Evolutionary conservation across 306 rosid species (phyloP).

Genomic region (Chamaecrista fasciculata): DNA sequence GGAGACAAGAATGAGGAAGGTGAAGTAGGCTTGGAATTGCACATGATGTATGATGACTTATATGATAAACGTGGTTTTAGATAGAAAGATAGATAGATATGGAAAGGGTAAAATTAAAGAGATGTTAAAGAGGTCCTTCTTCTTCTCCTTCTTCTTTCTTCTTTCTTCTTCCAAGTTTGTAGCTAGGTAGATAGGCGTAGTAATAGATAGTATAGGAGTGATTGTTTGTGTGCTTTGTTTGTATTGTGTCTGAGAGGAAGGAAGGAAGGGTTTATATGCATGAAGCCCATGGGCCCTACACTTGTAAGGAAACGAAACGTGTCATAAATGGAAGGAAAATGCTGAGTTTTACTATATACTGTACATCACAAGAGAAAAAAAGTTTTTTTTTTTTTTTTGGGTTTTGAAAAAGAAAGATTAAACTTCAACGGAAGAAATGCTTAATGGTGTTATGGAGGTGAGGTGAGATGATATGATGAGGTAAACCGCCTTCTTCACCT

Average conservation of each 20-base stretch:
- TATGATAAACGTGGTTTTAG: background rate
- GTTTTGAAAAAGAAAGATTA: constrained; percentile 8
- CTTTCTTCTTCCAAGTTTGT: constrained; percentile 1
- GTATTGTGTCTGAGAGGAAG: constrained; percentile 31
- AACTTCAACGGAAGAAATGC: constrained; percentile 35
- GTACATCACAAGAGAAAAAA: background rate
- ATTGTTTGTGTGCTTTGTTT: constrained; percentile 26
- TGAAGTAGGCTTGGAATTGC: constrained; percentile 59
- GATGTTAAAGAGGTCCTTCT: background rate
- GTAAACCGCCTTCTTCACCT: constrained; percentile 34
- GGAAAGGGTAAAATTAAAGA: too few relatives aligned
- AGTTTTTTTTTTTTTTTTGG: too few relatives aligned
- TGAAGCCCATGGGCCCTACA: constrained; percentile 42
- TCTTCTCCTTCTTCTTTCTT: too few relatives aligned
- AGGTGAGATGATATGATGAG: too few relatives aligned
- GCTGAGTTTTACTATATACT: too few relatives aligned
- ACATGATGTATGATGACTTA: constrained; percentile 35
- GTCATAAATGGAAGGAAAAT: constrained; percentile 39
- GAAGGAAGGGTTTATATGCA: constrained; percentile 52
- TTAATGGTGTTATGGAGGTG: constrained; percentile 10
- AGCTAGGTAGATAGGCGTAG: background rate
- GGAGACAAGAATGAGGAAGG: constrained; percentile 46
- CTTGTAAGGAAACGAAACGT: constrained; percentile 30
- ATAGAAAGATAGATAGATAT: constrained; percentile 14
- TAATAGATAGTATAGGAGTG: too few relatives aligned